These are phyloP conservation scores for Diutina pseudorugosa DNA, from an alignment of 1,139 yeast species.

Conservation along the genomic window DNA sequence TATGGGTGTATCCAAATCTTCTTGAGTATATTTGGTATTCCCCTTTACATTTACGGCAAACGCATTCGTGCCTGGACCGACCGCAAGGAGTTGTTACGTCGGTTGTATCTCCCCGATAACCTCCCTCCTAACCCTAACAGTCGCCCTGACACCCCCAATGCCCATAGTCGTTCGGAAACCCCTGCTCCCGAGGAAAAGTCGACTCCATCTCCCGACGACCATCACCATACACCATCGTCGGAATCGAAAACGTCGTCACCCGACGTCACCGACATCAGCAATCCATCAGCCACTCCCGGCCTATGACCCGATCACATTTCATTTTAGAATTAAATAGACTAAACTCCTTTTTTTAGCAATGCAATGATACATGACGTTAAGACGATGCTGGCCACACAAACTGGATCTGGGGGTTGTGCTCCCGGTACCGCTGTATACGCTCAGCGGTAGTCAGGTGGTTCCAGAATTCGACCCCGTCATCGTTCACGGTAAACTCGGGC, in stretches of 20 bases:
- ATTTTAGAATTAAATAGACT: too few relatives aligned
- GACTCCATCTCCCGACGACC: neutral
- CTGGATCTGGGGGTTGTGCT: neutral
- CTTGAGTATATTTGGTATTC: slow-evolving; percentile 37
- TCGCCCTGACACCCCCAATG: neutral
- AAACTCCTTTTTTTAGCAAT: too few relatives aligned
- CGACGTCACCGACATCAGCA: neutral
- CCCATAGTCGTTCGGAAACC: neutral
- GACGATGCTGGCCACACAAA: neutral
- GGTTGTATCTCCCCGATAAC: slow-evolving; percentile 13
- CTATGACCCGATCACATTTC: too few relatives aligned
- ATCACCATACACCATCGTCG: neutral
- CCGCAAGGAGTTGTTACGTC: slow-evolving; percentile 22
- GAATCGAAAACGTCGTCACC: neutral
- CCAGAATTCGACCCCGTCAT: neutral
- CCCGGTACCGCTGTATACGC: neutral
- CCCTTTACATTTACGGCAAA: slow-evolving; percentile 47
- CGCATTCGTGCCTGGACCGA: slow-evolving; percentile 39
- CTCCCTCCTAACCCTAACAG: neutral
- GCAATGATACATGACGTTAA: neutral
- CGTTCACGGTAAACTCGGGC: neutral
- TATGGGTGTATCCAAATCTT: slow-evolving; percentile 42
- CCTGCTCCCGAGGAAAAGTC: neutral
- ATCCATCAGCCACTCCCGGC: neutral
- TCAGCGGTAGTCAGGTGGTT: neutral